These are phyloP conservation scores for Fragaria iinumae DNA, from an alignment of 306 rosid species.

Conservation along the genomic window DNA sequence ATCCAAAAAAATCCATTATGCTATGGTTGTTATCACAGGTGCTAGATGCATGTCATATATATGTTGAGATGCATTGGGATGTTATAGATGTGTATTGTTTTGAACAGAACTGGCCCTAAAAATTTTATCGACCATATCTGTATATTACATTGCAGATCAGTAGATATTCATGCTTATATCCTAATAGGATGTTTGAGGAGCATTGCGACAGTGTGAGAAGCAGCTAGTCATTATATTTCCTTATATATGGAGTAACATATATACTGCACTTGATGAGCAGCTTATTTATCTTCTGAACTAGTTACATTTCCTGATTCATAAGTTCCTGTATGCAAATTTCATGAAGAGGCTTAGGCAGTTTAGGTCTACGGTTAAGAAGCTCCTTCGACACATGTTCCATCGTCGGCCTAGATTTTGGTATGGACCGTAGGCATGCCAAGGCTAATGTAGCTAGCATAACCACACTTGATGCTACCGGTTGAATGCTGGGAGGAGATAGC, in stretches of 20 bases:
- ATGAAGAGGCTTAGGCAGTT: constrained; percentile 11
- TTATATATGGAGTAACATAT: neutral
- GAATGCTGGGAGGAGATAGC: constrained; percentile 4
- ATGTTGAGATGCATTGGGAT: too few relatives aligned
- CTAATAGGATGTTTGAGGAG: too few relatives aligned
- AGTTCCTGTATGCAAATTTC: constrained; percentile 25
- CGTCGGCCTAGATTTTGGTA: constrained; percentile 21
- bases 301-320: constrained; percentile 13
- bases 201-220: neutral
- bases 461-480: constrained; percentile 1
- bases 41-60: too few relatives aligned
- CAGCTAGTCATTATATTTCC: neutral
- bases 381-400: constrained; percentile 18
- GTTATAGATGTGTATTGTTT: too few relatives aligned
- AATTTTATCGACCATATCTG: too few relatives aligned
- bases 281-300: neutral
- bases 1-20: too few relatives aligned
- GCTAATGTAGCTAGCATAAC: constrained; percentile 21
- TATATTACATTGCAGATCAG: too few relatives aligned
- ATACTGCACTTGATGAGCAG: neutral
- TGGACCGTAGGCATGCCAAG: constrained; percentile 23
- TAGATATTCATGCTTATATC: too few relatives aligned
- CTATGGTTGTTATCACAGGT: too few relatives aligned
- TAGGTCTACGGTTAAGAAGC: constrained; percentile 12
- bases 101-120: too few relatives aligned